These are phyloP conservation scores for Solanum pennellii DNA, from an alignment of 257 asterid species.

Conservation along the genomic window DNA sequence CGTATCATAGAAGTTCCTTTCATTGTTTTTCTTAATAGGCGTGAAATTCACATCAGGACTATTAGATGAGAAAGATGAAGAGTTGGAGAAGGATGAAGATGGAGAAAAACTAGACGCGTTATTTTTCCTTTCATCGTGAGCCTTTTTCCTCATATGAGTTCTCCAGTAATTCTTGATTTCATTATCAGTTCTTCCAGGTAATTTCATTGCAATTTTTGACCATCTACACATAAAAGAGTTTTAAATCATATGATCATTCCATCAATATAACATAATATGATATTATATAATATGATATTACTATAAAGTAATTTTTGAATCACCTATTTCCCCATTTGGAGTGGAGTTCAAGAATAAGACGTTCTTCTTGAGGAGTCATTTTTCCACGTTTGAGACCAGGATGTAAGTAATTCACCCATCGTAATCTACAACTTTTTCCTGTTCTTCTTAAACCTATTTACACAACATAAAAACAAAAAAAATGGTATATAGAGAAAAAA, in stretches of 20 bases:
- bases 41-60: conserved; percentile 10
- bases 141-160: conserved; percentile 75
- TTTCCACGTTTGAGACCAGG: conserved; percentile 74
- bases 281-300: too few relatives aligned
- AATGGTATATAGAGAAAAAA: not conserved
- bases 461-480: not conserved
- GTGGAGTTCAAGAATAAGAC: conserved; percentile 71
- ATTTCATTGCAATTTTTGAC: conserved; percentile 85
- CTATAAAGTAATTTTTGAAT: too few relatives aligned
- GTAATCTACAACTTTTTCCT: conserved; percentile 77
- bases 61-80: conserved; percentile 27
- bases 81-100: conserved; percentile 31
- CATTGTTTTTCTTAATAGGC: conserved; percentile 12
- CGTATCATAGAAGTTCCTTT: conserved; percentile 48
- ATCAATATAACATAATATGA: not conserved
- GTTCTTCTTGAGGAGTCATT: conserved; percentile 61
- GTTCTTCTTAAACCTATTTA: conserved; percentile 63
- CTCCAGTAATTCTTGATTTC: conserved; percentile 37
- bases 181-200: conserved; percentile 9
- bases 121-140: conserved; percentile 59
- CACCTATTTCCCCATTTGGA: conserved; percentile 80
- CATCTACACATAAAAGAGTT: conserved; percentile 30
- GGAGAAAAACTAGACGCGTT: not conserved
- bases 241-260: not conserved
- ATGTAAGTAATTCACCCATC: conserved; percentile 78